Evolutionary conservation across 2,329 filamentous ascomycete species (phyloP), one percentile per base, ranked within the genome.

Genomic region (Exophiala oligosperma): DNA sequence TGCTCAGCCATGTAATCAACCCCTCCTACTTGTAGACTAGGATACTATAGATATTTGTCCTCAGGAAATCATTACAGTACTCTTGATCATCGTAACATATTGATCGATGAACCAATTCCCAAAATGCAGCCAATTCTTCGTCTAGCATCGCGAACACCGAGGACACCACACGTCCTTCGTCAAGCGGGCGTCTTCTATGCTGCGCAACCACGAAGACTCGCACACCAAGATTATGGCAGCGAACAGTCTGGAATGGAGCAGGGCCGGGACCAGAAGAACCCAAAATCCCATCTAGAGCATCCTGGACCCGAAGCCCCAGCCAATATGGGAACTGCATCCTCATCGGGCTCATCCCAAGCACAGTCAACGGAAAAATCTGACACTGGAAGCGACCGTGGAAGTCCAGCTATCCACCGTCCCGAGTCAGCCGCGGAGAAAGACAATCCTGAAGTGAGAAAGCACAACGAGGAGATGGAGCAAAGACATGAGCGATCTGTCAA

Each of bases 401-500:
- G 44, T 14, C 64, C 64, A 40, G 60, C 56, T 26, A 67, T 66
- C 37, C 56, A 64, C n/a, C 56, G 62, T 4, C 65, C 64, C 12
- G 44, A 60, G 24, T 64, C 65, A n/a, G 58, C 64, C 32, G 59
- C 65, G n/a, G 64, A 67, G 52, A 49, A 63, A 12, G 47, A 62
- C 4, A 59, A 66, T 49, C 56, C 63, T 6, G 66, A 67, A 14
- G 66, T 67, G 38, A 61, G 52, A 49, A 65, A 66, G 54, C 64
- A 67, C 52, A 62, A 60, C 35, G 59, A 62, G 54, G 56, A 60
- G 44, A 54, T 59, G 48, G 59, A 57, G 52, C 38, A 60, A 17
- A 47, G 62, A 46, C 49, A 52, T 43, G 62, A 60, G 41, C 54
- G 61, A 38, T 56, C 61, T 14, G 44, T 49, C 29, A 66, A 67